Percentiles rank a stretch among this genome's conserved stretches.
Conservation (phyloP, 108 stramenopile species). For the Phaeodactylum tricornutum region DNA sequence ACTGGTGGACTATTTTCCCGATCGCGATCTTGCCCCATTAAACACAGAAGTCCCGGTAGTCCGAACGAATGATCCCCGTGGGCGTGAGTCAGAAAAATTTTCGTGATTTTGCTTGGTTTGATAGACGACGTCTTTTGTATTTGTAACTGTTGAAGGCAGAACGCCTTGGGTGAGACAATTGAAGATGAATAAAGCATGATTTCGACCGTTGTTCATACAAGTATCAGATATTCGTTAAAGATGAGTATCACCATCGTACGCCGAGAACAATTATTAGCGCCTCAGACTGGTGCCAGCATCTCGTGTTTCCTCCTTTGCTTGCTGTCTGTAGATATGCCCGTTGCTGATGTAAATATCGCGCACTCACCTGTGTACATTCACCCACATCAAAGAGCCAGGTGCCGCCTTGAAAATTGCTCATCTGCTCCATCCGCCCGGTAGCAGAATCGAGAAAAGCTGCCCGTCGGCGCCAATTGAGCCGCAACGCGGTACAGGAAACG, state of each 20-base stretch:
- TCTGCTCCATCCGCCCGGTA: background rate
- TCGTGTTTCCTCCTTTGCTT: conserved; percentile 27
- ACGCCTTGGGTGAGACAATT: no score
- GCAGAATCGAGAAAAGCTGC: background rate
- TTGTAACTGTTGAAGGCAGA: no score
- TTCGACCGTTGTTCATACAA: no score
- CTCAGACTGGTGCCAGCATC: conserved; percentile 66
- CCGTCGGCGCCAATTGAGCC: conserved; percentile 20
- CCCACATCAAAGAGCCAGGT: conserved; percentile 95
- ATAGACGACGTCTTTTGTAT: conserved; percentile 59
- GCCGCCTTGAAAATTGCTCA: conserved; percentile 28
- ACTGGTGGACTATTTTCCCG: conserved; percentile 20
- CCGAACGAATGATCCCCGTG: conserved; percentile 93
- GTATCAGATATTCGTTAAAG: conserved; percentile 24
- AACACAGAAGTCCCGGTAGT: conserved; percentile 85
- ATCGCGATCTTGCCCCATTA: conserved; percentile 85
- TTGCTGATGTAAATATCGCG: background rate
- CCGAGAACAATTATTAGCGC: conserved; percentile 15
- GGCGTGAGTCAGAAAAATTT: conserved; percentile 92
- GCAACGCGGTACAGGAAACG: conserved; percentile 79
- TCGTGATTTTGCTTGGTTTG: conserved; percentile 64
- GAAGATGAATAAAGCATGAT: conserved; percentile 14
- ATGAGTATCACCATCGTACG: conserved; percentile 29
- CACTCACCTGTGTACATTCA: conserved; percentile 85
- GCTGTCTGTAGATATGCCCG: no score